Evolutionary conservation across 495 filamentous ascomycete species (phyloP).

Genomic region (Cercophora newfieldiana): DNA sequence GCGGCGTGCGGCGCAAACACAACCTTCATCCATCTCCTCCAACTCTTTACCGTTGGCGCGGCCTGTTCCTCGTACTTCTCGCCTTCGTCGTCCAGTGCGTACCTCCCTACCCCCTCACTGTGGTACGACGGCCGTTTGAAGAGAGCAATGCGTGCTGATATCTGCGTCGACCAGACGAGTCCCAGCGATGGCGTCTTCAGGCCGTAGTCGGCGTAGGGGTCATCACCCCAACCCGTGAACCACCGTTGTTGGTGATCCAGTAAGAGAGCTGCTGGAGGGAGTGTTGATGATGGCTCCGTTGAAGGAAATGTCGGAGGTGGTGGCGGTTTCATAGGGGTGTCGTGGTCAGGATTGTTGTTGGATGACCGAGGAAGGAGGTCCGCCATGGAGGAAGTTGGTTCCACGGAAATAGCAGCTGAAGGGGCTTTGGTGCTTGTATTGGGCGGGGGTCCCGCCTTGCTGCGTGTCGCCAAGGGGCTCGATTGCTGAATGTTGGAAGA

Average conservation of each 20-base stretch:
- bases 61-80: slow-evolving; percentile 23
- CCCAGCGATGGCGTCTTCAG: slow-evolving; percentile 86
- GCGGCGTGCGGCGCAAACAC: slow-evolving; percentile 74
- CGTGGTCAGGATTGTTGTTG: not conserved
- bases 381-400: not conserved
- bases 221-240: slow-evolving; percentile 92
- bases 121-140: slow-evolving; percentile 57
- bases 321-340: slow-evolving; percentile 9
- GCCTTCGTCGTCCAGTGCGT: slow-evolving; percentile 24
- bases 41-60: slow-evolving; percentile 32
- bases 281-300: slow-evolving; percentile 1
- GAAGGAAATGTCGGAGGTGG: slow-evolving; percentile 21
- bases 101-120: not conserved
- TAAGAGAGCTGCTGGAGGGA: slow-evolving; percentile 54
- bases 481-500: slow-evolving; percentile 31
- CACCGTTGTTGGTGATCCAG: slow-evolving; percentile 88
- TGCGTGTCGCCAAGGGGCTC: slow-evolving; percentile 42
- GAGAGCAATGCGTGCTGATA: slow-evolving; percentile 77
- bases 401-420: not conserved
- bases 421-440: slow-evolving; percentile 10
- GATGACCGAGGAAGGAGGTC: not conserved
- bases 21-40: slow-evolving; percentile 71
- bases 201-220: slow-evolving; percentile 35
- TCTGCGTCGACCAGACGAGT: slow-evolving; percentile 85
- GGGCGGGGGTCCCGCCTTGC: slow-evolving; percentile 12